Evolutionary conservation across 1,284 basidiomycete genomes (phyloP).

Genomic region (Anthracocystis setariae): DNA sequence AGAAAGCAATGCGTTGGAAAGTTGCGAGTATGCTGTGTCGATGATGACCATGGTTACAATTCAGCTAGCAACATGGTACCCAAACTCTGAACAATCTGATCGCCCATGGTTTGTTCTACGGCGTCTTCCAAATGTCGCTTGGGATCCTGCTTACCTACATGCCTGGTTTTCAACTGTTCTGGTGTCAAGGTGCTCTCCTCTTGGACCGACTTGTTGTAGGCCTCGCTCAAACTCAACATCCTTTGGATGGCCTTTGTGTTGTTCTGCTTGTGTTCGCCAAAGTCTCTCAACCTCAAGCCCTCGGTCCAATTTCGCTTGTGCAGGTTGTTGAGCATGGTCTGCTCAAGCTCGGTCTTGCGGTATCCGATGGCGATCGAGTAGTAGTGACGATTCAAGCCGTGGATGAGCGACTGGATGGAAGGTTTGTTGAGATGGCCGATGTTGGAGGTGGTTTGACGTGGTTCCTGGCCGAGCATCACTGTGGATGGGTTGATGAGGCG

Average conservation of each 20-base stretch:
- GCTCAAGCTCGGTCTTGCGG: constrained; percentile 67
- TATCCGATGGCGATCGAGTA: constrained; percentile 67
- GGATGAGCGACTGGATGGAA: constrained; percentile 80
- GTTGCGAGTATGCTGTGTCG: too few relatives aligned
- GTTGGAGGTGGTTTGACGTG: constrained; percentile 96
- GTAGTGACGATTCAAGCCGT: constrained; percentile 68
- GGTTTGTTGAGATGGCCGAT: constrained; percentile 99
- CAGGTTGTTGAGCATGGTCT: constrained; percentile 67
- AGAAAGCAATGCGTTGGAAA: too few relatives aligned
- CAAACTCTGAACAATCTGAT: constrained; percentile 66
- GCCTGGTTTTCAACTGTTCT: constrained; percentile 66
- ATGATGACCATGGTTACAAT: constrained; percentile 16
- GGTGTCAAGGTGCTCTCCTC: constrained; percentile 62
- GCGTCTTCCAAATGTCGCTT: constrained; percentile 67
- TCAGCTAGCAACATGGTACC: constrained; percentile 62
- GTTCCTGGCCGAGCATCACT: constrained; percentile 81
- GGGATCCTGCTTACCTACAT: constrained; percentile 67
- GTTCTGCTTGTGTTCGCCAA: constrained; percentile 64
- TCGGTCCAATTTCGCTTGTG: constrained; percentile 68
- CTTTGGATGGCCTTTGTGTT: constrained; percentile 64
- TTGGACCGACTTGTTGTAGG: constrained; percentile 67
- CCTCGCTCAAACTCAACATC: constrained; percentile 64
- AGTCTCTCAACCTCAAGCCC: constrained; percentile 63
- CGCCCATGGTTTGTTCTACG: constrained; percentile 66
- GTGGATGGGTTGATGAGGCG: constrained; percentile 71